These are phyloP conservation scores for Microcyclospora tardicrescens DNA, from an alignment of 2,329 filamentous ascomycete genomes.

Conservation along the genomic window DNA sequence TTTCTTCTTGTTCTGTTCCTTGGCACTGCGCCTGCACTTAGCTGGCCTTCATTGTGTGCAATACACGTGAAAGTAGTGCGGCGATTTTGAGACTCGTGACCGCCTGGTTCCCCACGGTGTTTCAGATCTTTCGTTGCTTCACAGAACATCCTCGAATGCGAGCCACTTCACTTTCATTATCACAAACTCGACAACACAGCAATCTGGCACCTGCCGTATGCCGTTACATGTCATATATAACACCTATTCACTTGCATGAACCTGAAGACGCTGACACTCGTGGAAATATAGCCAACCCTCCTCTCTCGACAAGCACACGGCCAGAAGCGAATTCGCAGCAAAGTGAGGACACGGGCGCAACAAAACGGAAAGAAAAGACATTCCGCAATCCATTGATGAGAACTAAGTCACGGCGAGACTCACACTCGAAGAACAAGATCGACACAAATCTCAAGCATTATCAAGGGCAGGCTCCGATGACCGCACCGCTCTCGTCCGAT, in stretches of 20 bases:
- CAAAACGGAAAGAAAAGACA: slow-evolving; percentile 15
- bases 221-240: background rate
- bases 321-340: slow-evolving; percentile 15
- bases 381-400: slow-evolving; percentile 16
- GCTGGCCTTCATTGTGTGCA: no score
- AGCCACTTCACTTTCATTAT: no score
- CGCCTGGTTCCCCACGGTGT: no score
- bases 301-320: slow-evolving; percentile 6
- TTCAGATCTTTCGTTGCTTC: no score
- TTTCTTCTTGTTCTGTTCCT: no score
- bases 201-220: no score
- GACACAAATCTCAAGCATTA: slow-evolving; percentile 5
- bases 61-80: no score
- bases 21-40: no score
- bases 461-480: slow-evolving; percentile 11
- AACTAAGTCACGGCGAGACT: slow-evolving; percentile 19
- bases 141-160: no score
- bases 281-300: slow-evolving; percentile 5
- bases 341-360: slow-evolving; percentile 16
- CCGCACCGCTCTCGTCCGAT: slow-evolving; percentile 16
- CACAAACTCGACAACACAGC: no score
- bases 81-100: no score
- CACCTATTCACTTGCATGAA: no score
- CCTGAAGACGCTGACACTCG: slow-evolving; percentile 5
- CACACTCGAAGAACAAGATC: slow-evolving; percentile 14